Conservation (phyloP, 2,329 filamentous ascomycete species). For the Sporothrix sp. region DNA sequence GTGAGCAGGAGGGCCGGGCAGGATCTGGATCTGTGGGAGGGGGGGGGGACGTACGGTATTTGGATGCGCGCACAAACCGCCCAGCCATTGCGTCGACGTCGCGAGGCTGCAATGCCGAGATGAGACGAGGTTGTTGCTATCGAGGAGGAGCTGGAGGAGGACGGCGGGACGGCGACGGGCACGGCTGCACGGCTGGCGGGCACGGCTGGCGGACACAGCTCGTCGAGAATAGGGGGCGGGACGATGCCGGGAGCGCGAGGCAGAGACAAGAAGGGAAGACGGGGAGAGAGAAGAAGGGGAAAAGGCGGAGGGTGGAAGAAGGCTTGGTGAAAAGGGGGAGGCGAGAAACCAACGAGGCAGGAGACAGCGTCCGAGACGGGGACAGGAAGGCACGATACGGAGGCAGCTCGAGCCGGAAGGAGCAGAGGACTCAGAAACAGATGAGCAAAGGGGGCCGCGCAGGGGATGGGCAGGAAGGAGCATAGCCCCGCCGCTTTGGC, state of each 20-base stretch:
- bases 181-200: no score
- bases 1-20: background rate
- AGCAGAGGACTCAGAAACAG: no score
- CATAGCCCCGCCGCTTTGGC: slow-evolving; percentile 5
- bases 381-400: slow-evolving; percentile 1
- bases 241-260: no score
- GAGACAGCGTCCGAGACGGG: no score
- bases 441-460: background rate
- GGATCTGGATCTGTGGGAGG: slow-evolving; percentile 9
- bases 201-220: no score
- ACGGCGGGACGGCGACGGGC: no score
- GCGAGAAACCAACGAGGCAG: no score
- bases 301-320: background rate
- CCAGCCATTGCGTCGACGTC: slow-evolving; percentile 39
- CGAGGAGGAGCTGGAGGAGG: no score
- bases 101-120: background rate
- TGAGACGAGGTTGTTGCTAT: background rate
- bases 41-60: slow-evolving; percentile 46
- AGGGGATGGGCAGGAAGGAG: background rate
- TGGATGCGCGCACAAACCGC: slow-evolving; percentile 59
- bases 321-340: no score
- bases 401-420: slow-evolving; percentile 2
- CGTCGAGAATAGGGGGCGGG: no score
- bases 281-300: background rate
- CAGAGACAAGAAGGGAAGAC: no score